These are phyloP conservation scores for Phytophthora fragariae DNA, from an alignment of 352 stramenopile genomes.

Conservation along the genomic window DNA sequence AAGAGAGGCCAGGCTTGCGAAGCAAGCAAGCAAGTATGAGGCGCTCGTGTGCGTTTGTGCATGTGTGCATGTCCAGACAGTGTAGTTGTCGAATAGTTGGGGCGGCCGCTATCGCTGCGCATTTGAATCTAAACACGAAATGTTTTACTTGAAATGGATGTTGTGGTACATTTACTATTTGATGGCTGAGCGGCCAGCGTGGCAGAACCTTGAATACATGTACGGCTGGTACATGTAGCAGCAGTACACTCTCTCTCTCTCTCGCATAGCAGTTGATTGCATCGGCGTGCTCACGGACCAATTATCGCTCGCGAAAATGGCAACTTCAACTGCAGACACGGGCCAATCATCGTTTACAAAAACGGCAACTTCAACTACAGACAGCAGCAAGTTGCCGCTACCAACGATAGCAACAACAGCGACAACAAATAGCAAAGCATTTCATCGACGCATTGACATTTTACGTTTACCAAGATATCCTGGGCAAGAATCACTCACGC, in stretches of 20 bases:
- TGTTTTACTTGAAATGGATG: background rate
- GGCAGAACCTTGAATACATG: no score
- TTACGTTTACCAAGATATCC: slow-evolving; percentile 4
- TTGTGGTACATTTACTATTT: no score
- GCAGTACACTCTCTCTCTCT: no score
- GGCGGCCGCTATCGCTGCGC: slow-evolving; percentile 21
- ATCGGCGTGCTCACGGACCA: no score
- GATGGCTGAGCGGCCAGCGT: no score
- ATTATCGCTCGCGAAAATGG: background rate
- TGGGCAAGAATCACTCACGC: background rate
- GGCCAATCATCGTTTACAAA: no score
- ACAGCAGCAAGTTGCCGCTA: background rate
- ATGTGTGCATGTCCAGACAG: slow-evolving; percentile 12
- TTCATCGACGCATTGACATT: slow-evolving; percentile 12
- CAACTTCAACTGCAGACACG: no score
- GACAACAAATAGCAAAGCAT: background rate
- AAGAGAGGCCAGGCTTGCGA: slow-evolving; percentile 16
- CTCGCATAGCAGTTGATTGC: no score
- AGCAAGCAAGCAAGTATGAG: slow-evolving; percentile 25
- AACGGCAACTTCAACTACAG: slow-evolving; percentile 5
- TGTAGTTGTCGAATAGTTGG: slow-evolving; percentile 24
- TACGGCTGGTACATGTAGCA: no score
- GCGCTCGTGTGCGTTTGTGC: slow-evolving; percentile 17
- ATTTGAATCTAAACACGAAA: slow-evolving; percentile 22
- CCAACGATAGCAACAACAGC: background rate